A percentile compares a stretch with the other conserved stretches of the same genome.
phyloP scores from a whole-genome alignment of 2,329 filamentous ascomycete genomes.

The Alternaria rosae region DNA sequence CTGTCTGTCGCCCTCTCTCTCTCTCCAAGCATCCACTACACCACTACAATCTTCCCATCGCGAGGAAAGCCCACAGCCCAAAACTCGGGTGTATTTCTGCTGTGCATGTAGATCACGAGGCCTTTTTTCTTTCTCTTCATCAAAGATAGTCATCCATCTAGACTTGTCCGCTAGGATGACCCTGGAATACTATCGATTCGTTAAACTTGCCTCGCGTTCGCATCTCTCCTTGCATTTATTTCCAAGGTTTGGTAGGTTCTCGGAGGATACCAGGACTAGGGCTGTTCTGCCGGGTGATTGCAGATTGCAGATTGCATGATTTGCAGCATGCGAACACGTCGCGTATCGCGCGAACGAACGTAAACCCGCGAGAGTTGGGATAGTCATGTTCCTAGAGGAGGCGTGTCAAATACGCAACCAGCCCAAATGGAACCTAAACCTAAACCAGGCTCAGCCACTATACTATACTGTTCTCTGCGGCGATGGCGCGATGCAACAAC shows the following conservation, averaged over 20 bases:
- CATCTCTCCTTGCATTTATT: not conserved
- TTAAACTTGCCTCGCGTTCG: not conserved
- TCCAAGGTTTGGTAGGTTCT: not conserved
- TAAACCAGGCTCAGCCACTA: not conserved
- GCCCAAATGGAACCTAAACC: not conserved
- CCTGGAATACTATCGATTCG: not conserved
- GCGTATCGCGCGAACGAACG: not conserved
- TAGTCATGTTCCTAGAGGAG: not conserved
- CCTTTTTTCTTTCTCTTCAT: not conserved
- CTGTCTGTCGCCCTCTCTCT: conserved; percentile 1
- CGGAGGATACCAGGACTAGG: not conserved
- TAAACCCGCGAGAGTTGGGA: not conserved
- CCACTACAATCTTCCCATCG: not conserved
- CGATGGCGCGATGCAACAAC: not conserved
- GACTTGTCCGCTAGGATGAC: not conserved
- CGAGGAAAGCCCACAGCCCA: not conserved
- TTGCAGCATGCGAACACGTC: not conserved
- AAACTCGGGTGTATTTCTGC: not conserved
- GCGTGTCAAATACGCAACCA: not conserved
- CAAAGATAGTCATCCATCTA: not conserved
- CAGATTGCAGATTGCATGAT: not conserved
- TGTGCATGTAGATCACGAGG: not conserved
- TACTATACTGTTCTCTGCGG: not conserved
- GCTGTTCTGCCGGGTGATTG: not conserved
- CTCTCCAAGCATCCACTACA: not conserved